A percentile compares a stretch with the other conserved stretches of the same genome.
Evolutionary conservation across 305 asterid species (phyloP).

Genomic region (Rubia peregrina): DNA sequence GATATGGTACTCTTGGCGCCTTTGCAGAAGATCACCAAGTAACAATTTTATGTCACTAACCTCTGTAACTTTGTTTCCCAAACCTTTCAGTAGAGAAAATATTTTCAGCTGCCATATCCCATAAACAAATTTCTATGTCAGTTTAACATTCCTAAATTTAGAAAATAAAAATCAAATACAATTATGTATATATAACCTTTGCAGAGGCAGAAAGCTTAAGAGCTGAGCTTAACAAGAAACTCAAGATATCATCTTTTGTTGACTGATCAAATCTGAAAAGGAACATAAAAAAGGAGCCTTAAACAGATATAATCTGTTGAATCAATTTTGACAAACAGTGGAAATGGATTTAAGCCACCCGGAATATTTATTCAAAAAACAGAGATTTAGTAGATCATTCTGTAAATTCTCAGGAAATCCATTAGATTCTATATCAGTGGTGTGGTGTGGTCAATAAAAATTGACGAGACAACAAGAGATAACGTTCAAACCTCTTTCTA

Average conservation of each 20-base stretch:
- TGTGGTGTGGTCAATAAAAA: neutral
- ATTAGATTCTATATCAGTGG: neutral
- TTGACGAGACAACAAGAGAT: constrained; percentile 15
- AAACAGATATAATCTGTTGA: neutral
- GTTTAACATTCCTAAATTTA: neutral
- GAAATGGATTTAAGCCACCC: neutral
- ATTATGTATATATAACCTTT: constrained; percentile 41
- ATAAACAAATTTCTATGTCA: constrained; percentile 7
- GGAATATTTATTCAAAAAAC: neutral
- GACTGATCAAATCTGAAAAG: constrained; percentile 59
- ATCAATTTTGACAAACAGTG: neutral
- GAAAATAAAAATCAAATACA: neutral
- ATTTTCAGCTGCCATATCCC: constrained; percentile 56
- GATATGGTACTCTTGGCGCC: constrained; percentile 38
- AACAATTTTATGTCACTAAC: constrained; percentile 45
- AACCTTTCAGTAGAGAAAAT: constrained; percentile 55
- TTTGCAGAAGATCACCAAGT: constrained; percentile 50
- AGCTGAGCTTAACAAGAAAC: constrained; percentile 47
- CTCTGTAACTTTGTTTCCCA: constrained; percentile 52
- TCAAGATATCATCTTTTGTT: constrained; percentile 52
- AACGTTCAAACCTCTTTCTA: constrained; percentile 47
- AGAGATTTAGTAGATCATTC: neutral
- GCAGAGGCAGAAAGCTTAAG: constrained; percentile 55
- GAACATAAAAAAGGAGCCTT: neutral
- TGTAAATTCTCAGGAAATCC: neutral